Evolutionary conservation across 225 moss, liverwort and hornwort species (phyloP), one percentile per base, ranked within the genome.

Genomic region (Pleurozium schreberi): DNA sequence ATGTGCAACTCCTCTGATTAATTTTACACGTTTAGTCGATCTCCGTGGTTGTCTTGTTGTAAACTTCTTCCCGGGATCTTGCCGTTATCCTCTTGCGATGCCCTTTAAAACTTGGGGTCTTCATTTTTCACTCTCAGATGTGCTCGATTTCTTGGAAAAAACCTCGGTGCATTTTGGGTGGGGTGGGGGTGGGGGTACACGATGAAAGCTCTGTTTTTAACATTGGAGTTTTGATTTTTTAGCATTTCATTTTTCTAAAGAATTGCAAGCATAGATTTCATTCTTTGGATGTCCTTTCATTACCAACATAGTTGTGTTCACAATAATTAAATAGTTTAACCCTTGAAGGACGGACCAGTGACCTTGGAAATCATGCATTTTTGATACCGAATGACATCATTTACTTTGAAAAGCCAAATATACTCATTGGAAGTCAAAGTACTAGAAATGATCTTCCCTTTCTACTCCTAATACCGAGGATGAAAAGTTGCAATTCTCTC

Each of bases 141-240:
- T 17, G 45, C 73, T 31, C 31, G 28, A 47, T 75, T 34, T 75
- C 3, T 34, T 75, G 8, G 12, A 50, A 33, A 50, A 34, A 34
- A 8, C 34, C 18, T 11, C 3, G 2, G 8, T 50, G 5, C 0
- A 0, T 52, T 15, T 22, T 33, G 0, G 20, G n/a, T n/a, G n/a
- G n/a, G n/a, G n/a, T n/a, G n/a, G 21, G 2, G 33, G 5, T 34
- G 12, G 0, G 5, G 3, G 8, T 50, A 50, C 13, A 13, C 34
- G 34, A 75, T 52, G 75, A 50, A 22, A 25, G 26, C 3, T 53
- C 8, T 80, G 4, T 34, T 13, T 6, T 50, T 7, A 19, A 8
- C 8, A 12, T 40, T 80, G 2, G 6, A 42, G 42, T 59, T 80
- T 30, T 5, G 8, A n/a, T n/a, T 57, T n/a, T 26, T n/a, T 7